A percentile compares a stretch with the other conserved stretches of the same genome.
phyloP scores from a whole-genome alignment of 1,284 basidiomycete genomes.

The Ceratobasidium sp. region DNA sequence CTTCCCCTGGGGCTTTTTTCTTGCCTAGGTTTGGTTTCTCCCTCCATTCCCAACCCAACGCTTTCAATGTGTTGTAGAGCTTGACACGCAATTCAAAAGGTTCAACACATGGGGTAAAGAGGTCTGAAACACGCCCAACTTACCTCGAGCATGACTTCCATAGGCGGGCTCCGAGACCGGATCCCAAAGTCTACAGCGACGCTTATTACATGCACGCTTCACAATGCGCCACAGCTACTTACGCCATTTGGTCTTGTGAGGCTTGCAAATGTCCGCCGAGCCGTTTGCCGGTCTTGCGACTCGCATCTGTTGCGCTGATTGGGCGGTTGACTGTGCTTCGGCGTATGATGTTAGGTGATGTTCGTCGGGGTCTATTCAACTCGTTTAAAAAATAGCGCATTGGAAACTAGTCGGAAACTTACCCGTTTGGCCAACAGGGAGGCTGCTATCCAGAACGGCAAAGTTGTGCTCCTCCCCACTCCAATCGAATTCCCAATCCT shows the following conservation, averaged over 20 bases:
- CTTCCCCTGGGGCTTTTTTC: slow-evolving; percentile 50
- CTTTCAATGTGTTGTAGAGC: slow-evolving; percentile 87
- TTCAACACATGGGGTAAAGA: background rate
- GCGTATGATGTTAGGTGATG: slow-evolving; percentile 64
- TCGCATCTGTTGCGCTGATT: slow-evolving; percentile 58
- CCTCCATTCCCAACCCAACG: slow-evolving; percentile 96
- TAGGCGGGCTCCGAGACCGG: slow-evolving; percentile 90
- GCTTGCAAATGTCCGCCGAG: slow-evolving; percentile 51
- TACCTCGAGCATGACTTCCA: slow-evolving; percentile 99
- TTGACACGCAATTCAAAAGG: background rate
- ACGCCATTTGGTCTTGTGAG: slow-evolving; percentile 36
- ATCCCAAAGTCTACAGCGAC: slow-evolving; percentile 98
- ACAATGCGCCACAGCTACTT: background rate
- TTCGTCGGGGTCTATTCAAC: slow-evolving; percentile 41
- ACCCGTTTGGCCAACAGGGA: slow-evolving; percentile 54
- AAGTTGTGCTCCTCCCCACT: slow-evolving; percentile 57
- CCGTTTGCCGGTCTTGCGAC: slow-evolving; percentile 57
- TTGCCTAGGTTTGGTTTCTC: slow-evolving; percentile 58
- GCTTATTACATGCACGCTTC: slow-evolving; percentile 40
- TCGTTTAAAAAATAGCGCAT: background rate
- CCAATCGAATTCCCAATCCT: slow-evolving; percentile 64
- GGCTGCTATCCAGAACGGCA: slow-evolving; percentile 84
- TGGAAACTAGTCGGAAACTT: background rate
- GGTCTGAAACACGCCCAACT: slow-evolving; percentile 6
- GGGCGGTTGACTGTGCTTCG: slow-evolving; percentile 46